Conservation (phyloP, 805 yeast genomes). For the Wickerhamomyces ciferrii region DNA sequence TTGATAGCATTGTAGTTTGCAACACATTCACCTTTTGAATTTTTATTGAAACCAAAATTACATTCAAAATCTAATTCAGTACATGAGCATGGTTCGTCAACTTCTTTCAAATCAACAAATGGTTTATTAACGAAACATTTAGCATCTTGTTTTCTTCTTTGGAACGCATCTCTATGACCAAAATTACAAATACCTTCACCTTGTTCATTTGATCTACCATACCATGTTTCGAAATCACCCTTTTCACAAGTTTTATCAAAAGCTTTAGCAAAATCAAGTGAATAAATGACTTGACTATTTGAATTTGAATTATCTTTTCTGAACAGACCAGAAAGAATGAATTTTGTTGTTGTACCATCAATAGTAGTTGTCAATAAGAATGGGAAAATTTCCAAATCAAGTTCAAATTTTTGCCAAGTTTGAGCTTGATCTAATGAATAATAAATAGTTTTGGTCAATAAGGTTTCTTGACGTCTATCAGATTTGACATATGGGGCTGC, state of each 20-base stretch:
- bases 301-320: constrained; percentile 5
- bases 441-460: constrained; percentile 27
- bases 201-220: constrained; percentile 36
- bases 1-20: constrained; percentile 21
- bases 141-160: constrained; percentile 63
- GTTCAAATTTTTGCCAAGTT: constrained; percentile 48
- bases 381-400: constrained; percentile 41
- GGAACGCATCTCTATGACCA: constrained; percentile 63
- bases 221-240: constrained; percentile 61
- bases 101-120: constrained; percentile 32
- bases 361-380: constrained; percentile 46
- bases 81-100: constrained; percentile 61
- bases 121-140: constrained; percentile 46
- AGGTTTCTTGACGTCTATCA: constrained; percentile 23
- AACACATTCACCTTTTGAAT: constrained; percentile 43
- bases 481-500: constrained; percentile 32
- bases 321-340: constrained; percentile 45
- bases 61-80: constrained; percentile 66
- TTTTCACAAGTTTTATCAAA: constrained; percentile 37
- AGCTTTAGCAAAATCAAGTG: constrained; percentile 56
- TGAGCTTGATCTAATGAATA: constrained; percentile 75
- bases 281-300: constrained; percentile 15
- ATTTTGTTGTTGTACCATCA: constrained; percentile 67
- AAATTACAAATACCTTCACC: constrained; percentile 45
- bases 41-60: constrained; percentile 41